Base-by-base conservation (phyloP, 805 yeast genomes). In the Saccharomyces cerevisiae region DNA sequence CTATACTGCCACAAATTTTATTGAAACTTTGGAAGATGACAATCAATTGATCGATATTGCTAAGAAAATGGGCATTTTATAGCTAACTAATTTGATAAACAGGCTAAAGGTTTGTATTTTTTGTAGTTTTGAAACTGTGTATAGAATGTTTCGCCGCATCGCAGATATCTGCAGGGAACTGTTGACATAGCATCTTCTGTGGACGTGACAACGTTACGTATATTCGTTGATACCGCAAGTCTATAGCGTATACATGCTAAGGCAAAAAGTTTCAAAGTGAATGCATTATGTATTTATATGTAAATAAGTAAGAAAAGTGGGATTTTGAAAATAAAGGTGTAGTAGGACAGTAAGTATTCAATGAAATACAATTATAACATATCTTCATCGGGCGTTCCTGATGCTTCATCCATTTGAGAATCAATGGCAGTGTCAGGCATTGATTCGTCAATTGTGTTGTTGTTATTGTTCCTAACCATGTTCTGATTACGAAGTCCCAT, bases 321-420 rank as follows among this genome's bases (percentile, higher is more conserved):
- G 41, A 26, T 36, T 17, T 17, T 36, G 24, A 36, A 24, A 36
- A 36, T 8, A 36, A 36, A 17, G 8, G 4, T 6, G 6, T 17
- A 1, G 24, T 36, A 21, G 43, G 17, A 36, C 11, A 6, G 24
- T 24, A 36, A 17, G 24, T 36, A 8, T 17, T 36, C 17, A 9
- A 17, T 36, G 8, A 5, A 36, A 17, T 17, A 17, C 2, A 9
- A 10, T 61, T 60, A 63, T 36, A 57, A 51, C 28, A 54, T 58
- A 53, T 60, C 67, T 48, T 59, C 68, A 47, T 63, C 70, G 17
- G 69, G 69, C 1, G 69, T 64, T 50, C 59, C 65, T 6, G 69
- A 62, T 10, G 58, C 55, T 51, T 57, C 65, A 50, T 63, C 66
- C 17, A 53, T 57, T 46, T 54, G 59, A 17, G 51, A 24, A 26